Evolutionary conservation across 2,329 filamentous ascomycete genomes (phyloP).

Genomic region (Geosmithia putterillii): DNA sequence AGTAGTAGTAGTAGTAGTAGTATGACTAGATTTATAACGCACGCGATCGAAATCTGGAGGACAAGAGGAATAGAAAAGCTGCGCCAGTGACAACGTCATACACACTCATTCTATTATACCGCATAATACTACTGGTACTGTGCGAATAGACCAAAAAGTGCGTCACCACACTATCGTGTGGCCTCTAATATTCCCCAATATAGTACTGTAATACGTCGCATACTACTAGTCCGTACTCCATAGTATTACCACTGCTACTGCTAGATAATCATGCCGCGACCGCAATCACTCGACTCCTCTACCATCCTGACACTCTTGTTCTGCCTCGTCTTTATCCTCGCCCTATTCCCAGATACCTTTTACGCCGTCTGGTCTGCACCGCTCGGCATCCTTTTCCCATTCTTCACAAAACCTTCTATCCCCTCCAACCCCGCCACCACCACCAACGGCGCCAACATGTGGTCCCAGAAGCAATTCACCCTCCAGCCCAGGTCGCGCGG

Average conservation of each 20-base stretch:
- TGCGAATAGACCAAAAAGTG: too few species aligned
- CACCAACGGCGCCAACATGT: slow-evolving; percentile 34
- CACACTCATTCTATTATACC: too few species aligned
- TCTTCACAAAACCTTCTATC: slow-evolving; percentile 17
- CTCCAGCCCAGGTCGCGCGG: slow-evolving; percentile 69
- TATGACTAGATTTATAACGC: too few species aligned
- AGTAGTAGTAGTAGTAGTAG: too few species aligned
- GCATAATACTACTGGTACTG: too few species aligned
- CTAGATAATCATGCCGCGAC: slow-evolving; percentile 6
- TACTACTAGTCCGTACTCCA: not conserved
- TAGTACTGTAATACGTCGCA: too few species aligned
- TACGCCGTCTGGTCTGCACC: slow-evolving; percentile 39
- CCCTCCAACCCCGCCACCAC: slow-evolving; percentile 10
- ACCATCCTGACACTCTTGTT: slow-evolving; percentile 31
- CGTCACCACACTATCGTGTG: too few species aligned
- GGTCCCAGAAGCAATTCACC: slow-evolving; percentile 76
- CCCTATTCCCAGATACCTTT: slow-evolving; percentile 40
- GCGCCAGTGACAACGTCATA: too few species aligned
- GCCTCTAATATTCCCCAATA: too few species aligned
- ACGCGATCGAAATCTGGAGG: too few species aligned
- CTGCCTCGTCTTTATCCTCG: slow-evolving; percentile 29
- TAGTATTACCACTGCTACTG: not conserved
- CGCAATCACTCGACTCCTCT: slow-evolving; percentile 7
- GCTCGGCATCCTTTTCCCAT: slow-evolving; percentile 20
- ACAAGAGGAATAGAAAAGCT: too few species aligned